These are phyloP conservation scores for Cordyceps sp. DNA, from an alignment of 2,329 filamentous ascomycete species.

Conservation along the genomic window DNA sequence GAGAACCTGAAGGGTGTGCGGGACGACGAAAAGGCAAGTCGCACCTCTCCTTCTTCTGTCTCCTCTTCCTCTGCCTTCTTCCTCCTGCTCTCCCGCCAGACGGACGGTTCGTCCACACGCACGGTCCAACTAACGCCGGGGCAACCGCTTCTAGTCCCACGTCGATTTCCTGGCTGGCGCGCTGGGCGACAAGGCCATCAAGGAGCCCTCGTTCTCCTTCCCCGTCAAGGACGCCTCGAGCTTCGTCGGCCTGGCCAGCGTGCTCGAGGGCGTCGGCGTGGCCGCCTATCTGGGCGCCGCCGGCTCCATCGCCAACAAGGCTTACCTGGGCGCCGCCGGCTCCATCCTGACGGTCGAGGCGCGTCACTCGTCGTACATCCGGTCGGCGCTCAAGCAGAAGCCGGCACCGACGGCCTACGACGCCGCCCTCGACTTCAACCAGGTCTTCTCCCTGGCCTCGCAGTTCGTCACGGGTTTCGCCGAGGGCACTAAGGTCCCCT, in stretches of 20 bases:
- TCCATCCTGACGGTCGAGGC: slow-evolving; percentile 48
- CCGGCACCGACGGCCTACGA: slow-evolving; percentile 46
- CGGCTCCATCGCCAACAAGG: slow-evolving; percentile 37
- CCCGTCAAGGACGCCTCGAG: slow-evolving; percentile 37
- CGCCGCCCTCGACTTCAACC: slow-evolving; percentile 36
- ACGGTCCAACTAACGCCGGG: not conserved
- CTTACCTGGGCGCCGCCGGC: slow-evolving; percentile 41
- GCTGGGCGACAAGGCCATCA: slow-evolving; percentile 30
- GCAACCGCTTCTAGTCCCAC: not conserved
- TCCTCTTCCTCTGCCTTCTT: too few relatives aligned
- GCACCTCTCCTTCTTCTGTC: not conserved
- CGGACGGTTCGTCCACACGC: too few relatives aligned
- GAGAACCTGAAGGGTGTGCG: slow-evolving; percentile 38
- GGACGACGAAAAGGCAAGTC: slow-evolving; percentile 27
- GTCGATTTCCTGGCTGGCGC: slow-evolving; percentile 1
- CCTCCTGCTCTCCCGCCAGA: too few relatives aligned
- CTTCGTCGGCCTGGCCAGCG: slow-evolving; percentile 44
- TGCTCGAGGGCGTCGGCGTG: slow-evolving; percentile 50
- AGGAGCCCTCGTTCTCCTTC: slow-evolving; percentile 40
- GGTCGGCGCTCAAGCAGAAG: slow-evolving; percentile 25
- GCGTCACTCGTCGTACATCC: slow-evolving; percentile 45
- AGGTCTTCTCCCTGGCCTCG: slow-evolving; percentile 48
- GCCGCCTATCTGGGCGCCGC: slow-evolving; percentile 48
- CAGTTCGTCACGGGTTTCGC: slow-evolving; percentile 45
- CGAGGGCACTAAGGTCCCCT: slow-evolving; percentile 34